These are phyloP conservation scores for Phytophthora sojae DNA, from an alignment of 352 stramenopile genomes.

Conservation along the genomic window DNA sequence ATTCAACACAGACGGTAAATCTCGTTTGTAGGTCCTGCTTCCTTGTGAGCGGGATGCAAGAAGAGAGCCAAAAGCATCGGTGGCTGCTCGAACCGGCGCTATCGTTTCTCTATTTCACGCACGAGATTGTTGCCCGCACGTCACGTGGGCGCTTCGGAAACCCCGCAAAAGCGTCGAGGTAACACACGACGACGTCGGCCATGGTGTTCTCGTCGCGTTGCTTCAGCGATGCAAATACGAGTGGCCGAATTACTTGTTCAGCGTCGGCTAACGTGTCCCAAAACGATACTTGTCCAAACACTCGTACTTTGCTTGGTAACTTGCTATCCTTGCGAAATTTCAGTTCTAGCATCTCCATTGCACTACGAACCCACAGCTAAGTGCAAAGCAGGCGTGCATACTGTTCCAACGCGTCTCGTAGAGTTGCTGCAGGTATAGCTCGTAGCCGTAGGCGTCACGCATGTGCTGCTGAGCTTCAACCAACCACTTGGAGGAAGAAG, in stretches of 20 bases:
- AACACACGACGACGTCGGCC: constrained; percentile 13
- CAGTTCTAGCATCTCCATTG: not conserved
- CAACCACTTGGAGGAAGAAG: constrained; percentile 12
- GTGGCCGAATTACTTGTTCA: constrained; percentile 4
- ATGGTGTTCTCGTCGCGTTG: constrained; percentile 17
- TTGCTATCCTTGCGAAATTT: not conserved
- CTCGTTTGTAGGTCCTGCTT: constrained; percentile 2
- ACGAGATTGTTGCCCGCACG: not conserved
- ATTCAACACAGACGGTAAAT: too few species aligned
- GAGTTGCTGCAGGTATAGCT: constrained; percentile 3
- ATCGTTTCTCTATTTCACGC: constrained; percentile 14
- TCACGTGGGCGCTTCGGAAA: constrained; percentile 1
- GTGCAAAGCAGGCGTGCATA: not conserved
- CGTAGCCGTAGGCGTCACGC: constrained; percentile 9
- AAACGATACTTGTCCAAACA: constrained; percentile 1
- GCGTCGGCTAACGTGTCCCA: not conserved
- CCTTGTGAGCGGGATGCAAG: constrained; percentile 4
- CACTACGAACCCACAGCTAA: not conserved
- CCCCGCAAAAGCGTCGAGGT: constrained; percentile 17
- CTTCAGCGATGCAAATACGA: constrained; percentile 14
- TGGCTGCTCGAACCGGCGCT: constrained; percentile 1
- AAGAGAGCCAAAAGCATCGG: constrained; percentile 16
- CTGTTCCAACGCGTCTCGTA: not conserved
- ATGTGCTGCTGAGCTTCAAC: constrained; percentile 13
- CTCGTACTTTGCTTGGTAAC: not conserved